Evolutionary conservation across 768 basidiomycete genomes (phyloP).

Genomic region (Kwoniella sp.): DNA sequence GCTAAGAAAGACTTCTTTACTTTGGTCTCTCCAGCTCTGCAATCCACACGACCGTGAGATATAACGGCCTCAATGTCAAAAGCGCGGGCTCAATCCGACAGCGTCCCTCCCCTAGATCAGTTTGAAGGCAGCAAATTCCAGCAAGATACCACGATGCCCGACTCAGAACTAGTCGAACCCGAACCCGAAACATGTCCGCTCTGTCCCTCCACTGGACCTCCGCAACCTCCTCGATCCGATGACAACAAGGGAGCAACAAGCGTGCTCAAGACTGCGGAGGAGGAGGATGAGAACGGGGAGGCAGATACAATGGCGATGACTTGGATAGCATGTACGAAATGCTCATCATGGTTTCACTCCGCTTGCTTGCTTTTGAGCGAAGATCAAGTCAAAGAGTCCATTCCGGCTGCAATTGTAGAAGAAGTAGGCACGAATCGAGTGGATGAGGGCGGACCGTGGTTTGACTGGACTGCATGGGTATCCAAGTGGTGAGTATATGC

Average conservation of each 20-base stretch:
- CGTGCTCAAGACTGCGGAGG: background rate
- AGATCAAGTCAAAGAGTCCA: constrained; percentile 15
- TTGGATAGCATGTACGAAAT: constrained; percentile 51
- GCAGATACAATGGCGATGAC: constrained; percentile 3
- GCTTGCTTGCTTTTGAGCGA: constrained; percentile 39
- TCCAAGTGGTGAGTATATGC: constrained; percentile 36
- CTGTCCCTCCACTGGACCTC: constrained; percentile 28
- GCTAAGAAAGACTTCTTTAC: too few species aligned
- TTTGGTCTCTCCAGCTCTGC: too few species aligned
- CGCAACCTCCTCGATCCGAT: constrained; percentile 11
- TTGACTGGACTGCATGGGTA: constrained; percentile 43
- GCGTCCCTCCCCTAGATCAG: too few species aligned
- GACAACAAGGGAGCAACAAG: background rate
- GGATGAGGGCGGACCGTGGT: constrained; percentile 34
- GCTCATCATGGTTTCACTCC: constrained; percentile 50
- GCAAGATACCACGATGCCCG: background rate
- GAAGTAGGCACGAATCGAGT: constrained; percentile 18
- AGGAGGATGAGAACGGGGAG: background rate
- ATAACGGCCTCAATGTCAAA: too few species aligned
- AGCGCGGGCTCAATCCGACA: too few species aligned
- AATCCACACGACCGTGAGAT: too few species aligned
- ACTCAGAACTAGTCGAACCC: background rate
- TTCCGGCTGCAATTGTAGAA: constrained; percentile 30
- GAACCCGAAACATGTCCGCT: constrained; percentile 28
- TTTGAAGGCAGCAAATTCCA: too few species aligned